Percentiles rank a stretch among this genome's conserved stretches.
Conservation (phyloP, 768 basidiomycete genomes). For the Russula emetica region DNA sequence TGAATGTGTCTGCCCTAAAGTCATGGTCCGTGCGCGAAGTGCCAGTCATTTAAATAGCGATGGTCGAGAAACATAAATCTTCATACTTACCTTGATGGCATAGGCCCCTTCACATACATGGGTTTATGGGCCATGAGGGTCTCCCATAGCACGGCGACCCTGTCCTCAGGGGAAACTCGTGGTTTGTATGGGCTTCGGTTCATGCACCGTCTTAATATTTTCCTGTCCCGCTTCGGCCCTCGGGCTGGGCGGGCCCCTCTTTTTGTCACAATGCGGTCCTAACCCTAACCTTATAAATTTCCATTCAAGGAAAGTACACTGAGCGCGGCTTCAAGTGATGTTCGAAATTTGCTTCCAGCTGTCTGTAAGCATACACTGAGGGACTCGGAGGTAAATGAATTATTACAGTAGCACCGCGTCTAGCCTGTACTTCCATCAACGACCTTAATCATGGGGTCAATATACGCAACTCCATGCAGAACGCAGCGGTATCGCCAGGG, state of each 20-base stretch:
- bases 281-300: conserved; percentile 46
- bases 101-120: conserved; percentile 31
- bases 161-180: conserved; percentile 31
- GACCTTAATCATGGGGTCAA: no score
- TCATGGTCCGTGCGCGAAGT: conserved; percentile 28
- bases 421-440: no score
- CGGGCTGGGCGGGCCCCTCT: conserved; percentile 35
- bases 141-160: conserved; percentile 33
- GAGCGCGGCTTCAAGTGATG: no score
- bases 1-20: conserved; percentile 24
- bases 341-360: no score
- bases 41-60: conserved; percentile 10
- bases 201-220: conserved; percentile 81
- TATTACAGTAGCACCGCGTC: no score
- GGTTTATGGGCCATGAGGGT: conserved; percentile 31
- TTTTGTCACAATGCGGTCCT: conserved; percentile 29
- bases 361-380: no score
- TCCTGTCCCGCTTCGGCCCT: conserved; percentile 62
- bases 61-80: background rate
- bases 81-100: conserved; percentile 35
- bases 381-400: no score
- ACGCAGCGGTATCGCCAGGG: no score
- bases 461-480: no score
- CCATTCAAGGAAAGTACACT: no score
- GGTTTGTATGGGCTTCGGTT: conserved; percentile 53